A percentile compares a stretch with the other conserved stretches of the same genome.
Evolutionary conservation across 139 green algal genomes (phyloP).

Genomic region (Chlamydomonas sp.): DNA sequence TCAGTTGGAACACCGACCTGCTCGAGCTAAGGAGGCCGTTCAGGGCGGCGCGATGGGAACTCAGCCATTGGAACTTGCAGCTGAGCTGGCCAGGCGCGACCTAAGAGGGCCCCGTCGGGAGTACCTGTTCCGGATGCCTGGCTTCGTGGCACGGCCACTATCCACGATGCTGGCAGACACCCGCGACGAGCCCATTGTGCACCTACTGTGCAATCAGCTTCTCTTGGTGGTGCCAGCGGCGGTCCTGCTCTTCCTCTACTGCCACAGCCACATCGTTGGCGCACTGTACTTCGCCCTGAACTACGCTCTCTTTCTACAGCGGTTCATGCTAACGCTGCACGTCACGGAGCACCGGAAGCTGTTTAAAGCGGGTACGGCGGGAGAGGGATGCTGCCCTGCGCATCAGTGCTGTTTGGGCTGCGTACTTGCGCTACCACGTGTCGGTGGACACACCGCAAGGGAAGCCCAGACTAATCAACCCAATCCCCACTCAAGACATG

Average conservation of each 20-base stretch:
- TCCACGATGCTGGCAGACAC: slow-evolving; percentile 48
- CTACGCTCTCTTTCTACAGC: slow-evolving; percentile 78
- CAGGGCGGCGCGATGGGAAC: too few relatives aligned
- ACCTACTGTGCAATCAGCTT: slow-evolving; percentile 56
- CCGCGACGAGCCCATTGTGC: slow-evolving; percentile 56
- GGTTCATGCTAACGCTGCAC: slow-evolving; percentile 85
- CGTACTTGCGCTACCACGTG: too few relatives aligned
- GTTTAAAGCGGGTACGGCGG: slow-evolving; percentile 62
- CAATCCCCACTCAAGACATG: too few relatives aligned
- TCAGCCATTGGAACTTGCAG: neutral
- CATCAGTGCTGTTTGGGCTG: neutral
- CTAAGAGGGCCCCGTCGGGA: slow-evolving; percentile 20
- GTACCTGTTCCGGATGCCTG: slow-evolving; percentile 33
- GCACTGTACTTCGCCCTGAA: slow-evolving; percentile 61
- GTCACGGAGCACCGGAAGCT: slow-evolving; percentile 74
- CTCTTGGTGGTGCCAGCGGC: slow-evolving; percentile 26
- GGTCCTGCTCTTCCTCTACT: slow-evolving; percentile 22
- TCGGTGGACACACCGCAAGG: too few relatives aligned
- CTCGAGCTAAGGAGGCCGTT: too few relatives aligned
- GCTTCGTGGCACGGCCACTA: neutral
- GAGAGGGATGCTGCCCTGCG: neutral
- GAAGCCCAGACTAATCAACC: too few relatives aligned
- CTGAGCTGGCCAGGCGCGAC: neutral
- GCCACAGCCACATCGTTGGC: slow-evolving; percentile 50
- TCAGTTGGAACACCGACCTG: too few relatives aligned